Conservation (phyloP, 2,329 filamentous ascomycete species). For the Microthyrium microscopicum region DNA sequence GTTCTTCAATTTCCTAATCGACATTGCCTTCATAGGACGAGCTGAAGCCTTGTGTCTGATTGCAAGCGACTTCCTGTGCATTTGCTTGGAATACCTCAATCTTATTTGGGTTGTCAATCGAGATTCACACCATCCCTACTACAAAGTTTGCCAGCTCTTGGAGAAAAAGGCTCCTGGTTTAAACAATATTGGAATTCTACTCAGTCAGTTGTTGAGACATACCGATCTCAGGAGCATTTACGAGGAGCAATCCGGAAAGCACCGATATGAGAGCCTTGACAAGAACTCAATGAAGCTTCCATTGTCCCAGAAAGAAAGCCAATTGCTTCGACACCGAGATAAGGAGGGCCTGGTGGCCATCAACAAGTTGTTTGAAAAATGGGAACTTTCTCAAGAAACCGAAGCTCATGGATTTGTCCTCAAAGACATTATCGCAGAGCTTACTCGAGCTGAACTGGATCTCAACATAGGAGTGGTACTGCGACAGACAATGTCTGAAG, state of each 20-base stretch:
- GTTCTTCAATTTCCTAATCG: slow-evolving; percentile 6
- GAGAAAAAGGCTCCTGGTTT: slow-evolving; percentile 1
- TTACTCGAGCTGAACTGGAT: background rate
- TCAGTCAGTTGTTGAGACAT: slow-evolving; percentile 1
- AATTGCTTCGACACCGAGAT: slow-evolving; percentile 2
- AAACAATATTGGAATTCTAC: slow-evolving; percentile 3
- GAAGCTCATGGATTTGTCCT: slow-evolving; percentile 2
- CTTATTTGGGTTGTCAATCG: background rate
- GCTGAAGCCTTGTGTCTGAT: slow-evolving; percentile 6
- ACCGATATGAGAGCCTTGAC: background rate
- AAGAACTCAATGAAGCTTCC: slow-evolving; percentile 1
- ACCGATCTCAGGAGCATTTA: slow-evolving; percentile 1
- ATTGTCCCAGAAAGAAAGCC: background rate
- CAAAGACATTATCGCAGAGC: slow-evolving; percentile 4
- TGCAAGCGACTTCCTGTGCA: slow-evolving; percentile 2
- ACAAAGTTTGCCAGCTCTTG: background rate
- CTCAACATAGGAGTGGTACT: too few species aligned
- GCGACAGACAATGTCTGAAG: too few species aligned
- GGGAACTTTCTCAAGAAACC: slow-evolving; percentile 1
- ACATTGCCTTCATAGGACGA: slow-evolving; percentile 5
- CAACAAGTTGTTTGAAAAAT: slow-evolving; percentile 4
- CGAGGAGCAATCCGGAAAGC: background rate
- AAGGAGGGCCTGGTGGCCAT: slow-evolving; percentile 4
- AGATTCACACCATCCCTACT: background rate
- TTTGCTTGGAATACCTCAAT: slow-evolving; percentile 6